Evolutionary conservation across 345 rosid species (phyloP), one percentile per base, ranked within the genome.

Genomic region (Boechera retrofracta): DNA sequence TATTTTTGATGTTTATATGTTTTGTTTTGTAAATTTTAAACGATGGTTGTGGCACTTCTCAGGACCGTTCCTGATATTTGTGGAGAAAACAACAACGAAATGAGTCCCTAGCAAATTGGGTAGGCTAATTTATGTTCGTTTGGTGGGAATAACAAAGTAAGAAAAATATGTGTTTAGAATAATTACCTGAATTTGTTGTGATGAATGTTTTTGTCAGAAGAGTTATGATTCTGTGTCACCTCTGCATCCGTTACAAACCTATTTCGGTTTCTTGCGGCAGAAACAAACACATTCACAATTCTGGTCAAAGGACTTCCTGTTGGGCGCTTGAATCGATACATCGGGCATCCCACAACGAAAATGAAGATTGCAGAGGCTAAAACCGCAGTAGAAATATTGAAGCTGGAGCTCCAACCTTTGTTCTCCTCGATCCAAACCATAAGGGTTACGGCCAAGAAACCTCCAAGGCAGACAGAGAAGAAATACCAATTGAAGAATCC

Each of bases 351-450:
- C 12, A 26, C 35, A 0, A 72, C 5, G 56, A 87, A 90, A 58
- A 90, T 57, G 58, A 61, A 54, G 35, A 87, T 79, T 2, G 86
- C 85, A 24, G 80, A 13, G 21, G 61, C 53, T 29, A 88, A 36
- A 33, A 74, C 52, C 12, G 36, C 72, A 7, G 72, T 62, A 0
- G 84, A 75, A 15, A 85, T 73, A 49, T 41, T 58, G 66, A 87
- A 88, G 58, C 87, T 77, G 61, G 77, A 62, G 10, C 83, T 77
- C 89, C 89, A 90, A 1, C 90, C 96, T 60, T 59, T 64, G 74
- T 86, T 86, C 55, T 90, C 93, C 72, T 85, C 80, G 9, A 86
- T 81, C 96, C 96, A 88, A 24, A 86, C 83, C 87, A 88, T 83
- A 12, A 86, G n/a, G 1, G 91, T 88, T 0, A 79, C 82, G 0